Evolutionary conservation across 1,284 basidiomycete species (phyloP), one percentile per base, ranked within the genome.

Genomic region (Trichosporon sp.): DNA sequence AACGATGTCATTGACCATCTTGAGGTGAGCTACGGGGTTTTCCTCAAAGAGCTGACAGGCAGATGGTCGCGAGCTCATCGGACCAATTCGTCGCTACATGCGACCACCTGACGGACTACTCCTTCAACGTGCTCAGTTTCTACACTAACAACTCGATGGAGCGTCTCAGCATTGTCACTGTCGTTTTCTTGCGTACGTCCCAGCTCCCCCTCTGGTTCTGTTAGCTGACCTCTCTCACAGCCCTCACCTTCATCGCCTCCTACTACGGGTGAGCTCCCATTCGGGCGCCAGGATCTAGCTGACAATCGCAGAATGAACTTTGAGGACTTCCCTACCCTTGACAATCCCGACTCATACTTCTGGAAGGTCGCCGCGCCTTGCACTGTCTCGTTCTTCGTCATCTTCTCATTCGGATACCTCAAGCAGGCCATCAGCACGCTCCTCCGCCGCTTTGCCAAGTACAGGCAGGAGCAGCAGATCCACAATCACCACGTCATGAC

Each of bases 91-190:
- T 76, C 9, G 72, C 74, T 56, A 78, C 76, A 1, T 78, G 76
- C 40, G 78, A 81, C 61, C 77, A 80, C 68, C 62, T 81, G 61
- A 79, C 78, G 9, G 76, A 78, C 68, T 81, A 79, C 64, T 75
- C 78, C 29, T 81, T 81, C 68, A 79, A 79, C 58, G 72, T 77
- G 36, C 63, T 80, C 59, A 76, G 74, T 49, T 81, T 80, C 72
- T 73, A 76, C 56, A 78, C 78, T 1, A 81, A 81, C 69, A 74
- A 73, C 36, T 77, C 76, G 19, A 81, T 80, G 78, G 78, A 81
- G 66, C 67, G 78, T 9, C 65, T 81, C 32, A 77, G 75, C 60
- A 75, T 81, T 40, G 79, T 80, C 10, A 79, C 79, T 4, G 78
- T 81, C n/a, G 73, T 81, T 11, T 81, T 81, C 68, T 66, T 81